phyloP scores from a whole-genome alignment of 2,329 filamentous ascomycete genomes.

The Dothistroma septosporum region DNA sequence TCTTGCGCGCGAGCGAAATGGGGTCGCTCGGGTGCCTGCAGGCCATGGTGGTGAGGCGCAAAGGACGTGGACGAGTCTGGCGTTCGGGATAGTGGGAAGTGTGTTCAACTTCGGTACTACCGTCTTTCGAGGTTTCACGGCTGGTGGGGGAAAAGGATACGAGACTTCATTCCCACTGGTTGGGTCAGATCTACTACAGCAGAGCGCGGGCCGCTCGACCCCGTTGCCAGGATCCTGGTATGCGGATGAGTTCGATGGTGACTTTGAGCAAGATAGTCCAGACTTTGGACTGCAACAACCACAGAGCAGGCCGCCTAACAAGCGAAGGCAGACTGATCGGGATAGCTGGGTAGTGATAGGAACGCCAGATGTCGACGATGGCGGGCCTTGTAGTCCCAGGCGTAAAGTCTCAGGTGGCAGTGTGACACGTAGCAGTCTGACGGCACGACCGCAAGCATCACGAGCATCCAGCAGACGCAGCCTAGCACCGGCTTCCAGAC shows the following conservation, averaged over 20 bases:
- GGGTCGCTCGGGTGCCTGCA: slow-evolving; percentile 24
- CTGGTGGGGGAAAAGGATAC: slow-evolving; percentile 74
- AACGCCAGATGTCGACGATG: slow-evolving; percentile 52
- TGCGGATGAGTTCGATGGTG: slow-evolving; percentile 44
- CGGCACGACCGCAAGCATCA: slow-evolving; percentile 26
- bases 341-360: slow-evolving; percentile 49
- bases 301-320: slow-evolving; percentile 32
- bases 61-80: slow-evolving; percentile 52
- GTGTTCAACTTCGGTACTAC: slow-evolving; percentile 77
- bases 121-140: slow-evolving; percentile 79
- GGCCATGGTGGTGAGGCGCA: slow-evolving; percentile 15
- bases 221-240: slow-evolving; percentile 55
- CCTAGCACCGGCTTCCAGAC: slow-evolving; percentile 40
- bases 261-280: slow-evolving; percentile 43
- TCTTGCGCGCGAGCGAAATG: slow-evolving; percentile 36
- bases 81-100: slow-evolving; percentile 65
- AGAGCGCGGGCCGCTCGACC: slow-evolving; percentile 33
- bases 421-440: slow-evolving; percentile 15
- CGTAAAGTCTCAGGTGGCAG: slow-evolving; percentile 33
- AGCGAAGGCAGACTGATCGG: slow-evolving; percentile 46
- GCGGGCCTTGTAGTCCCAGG: slow-evolving; percentile 41
- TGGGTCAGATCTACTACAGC: slow-evolving; percentile 23
- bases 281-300: slow-evolving; percentile 36
- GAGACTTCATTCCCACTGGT: slow-evolving; percentile 29
- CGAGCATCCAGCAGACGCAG: slow-evolving; percentile 36